These are phyloP conservation scores for Abortiporus biennis DNA, from an alignment of 1,284 basidiomycete genomes.

Conservation along the genomic window DNA sequence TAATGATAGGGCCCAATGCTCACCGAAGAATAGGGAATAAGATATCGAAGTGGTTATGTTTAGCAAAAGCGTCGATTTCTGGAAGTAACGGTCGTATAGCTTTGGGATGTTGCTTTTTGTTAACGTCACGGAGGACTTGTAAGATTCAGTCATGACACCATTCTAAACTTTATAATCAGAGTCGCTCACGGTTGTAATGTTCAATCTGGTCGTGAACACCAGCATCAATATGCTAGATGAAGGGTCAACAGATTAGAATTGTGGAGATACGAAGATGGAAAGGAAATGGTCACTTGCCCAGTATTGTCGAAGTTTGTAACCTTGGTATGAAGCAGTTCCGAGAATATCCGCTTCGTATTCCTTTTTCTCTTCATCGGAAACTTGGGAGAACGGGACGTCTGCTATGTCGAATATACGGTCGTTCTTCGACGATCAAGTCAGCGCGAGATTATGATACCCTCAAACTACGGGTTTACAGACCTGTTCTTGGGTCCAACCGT, in stretches of 20 bases:
- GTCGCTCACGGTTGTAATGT: constrained; percentile 45
- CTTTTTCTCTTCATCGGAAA: constrained; percentile 50
- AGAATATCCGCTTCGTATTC: constrained; percentile 41
- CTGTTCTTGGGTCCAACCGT: constrained; percentile 44
- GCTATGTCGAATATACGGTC: constrained; percentile 55
- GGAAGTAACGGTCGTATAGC: constrained; percentile 32
- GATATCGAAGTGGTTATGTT: constrained; percentile 25
- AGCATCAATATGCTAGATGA: constrained; percentile 40
- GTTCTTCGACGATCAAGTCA: no score
- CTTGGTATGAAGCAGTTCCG: constrained; percentile 44
- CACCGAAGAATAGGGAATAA: constrained; percentile 18
- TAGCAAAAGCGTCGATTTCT: constrained; percentile 31
- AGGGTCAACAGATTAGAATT: not conserved
- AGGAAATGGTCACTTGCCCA: constrained; percentile 32
- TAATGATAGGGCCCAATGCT: no score
- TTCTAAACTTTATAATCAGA: not conserved
- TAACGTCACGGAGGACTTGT: constrained; percentile 21
- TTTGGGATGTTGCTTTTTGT: constrained; percentile 26
- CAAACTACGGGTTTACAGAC: constrained; percentile 23
- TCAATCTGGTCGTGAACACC: constrained; percentile 57
- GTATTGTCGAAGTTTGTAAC: constrained; percentile 50
- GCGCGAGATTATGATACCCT: no score
- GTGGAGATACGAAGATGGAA: not conserved
- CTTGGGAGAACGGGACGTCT: constrained; percentile 48
- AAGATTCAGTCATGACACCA: no score